Base-by-base conservation (phyloP, 805 yeast genomes). In the Candida pini region DNA sequence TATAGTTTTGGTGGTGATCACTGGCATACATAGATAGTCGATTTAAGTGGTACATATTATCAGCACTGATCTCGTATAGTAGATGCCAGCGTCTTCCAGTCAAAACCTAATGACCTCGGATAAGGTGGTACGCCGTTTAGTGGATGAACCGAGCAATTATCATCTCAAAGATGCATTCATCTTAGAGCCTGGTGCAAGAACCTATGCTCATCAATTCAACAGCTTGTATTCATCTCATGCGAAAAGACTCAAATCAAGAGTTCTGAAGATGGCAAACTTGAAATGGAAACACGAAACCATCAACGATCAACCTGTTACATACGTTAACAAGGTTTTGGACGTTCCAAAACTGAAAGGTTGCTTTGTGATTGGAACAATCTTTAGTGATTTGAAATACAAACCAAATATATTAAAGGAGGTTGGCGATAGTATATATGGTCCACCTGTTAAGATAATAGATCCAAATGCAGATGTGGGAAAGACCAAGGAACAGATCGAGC, bases 311-410 rank as follows among this genome's bases (percentile, higher is more conserved):
- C 40, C 40, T 7, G 58, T 55, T 1, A 35, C 26, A 45, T 66
- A 49, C 43, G 64, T 55, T 31, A 62, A 56, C 49, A 76, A 66
- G 56, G 73, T 77, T 2, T 59, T 87, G 39, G 94, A 86, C 47
- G 75, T 86, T 7, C 60, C 63, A 9, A 67, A 71, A 21, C 74
- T 78, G 38, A 68, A 73, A 39, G 69, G 81, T 14, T 72, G 85
- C 42, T 92, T 90, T 90, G 78, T 87, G 9, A 68, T 81, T 18
- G 98, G 98, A 3, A 86, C 97, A 0, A 69, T 89, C 0, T 87
- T 81, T 50, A 72, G 85, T 48, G 96, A 89, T 41, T 71, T 86
- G 79, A 78, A 77, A 50, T 76, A 76, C 51, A 92, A 92, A 53
- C 88, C 96, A 4, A 82, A 89, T 54, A 79, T 92, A 33, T 60